Base-by-base conservation (phyloP, 1,284 basidiomycete genomes). In the Amylostereum areolatum region DNA sequence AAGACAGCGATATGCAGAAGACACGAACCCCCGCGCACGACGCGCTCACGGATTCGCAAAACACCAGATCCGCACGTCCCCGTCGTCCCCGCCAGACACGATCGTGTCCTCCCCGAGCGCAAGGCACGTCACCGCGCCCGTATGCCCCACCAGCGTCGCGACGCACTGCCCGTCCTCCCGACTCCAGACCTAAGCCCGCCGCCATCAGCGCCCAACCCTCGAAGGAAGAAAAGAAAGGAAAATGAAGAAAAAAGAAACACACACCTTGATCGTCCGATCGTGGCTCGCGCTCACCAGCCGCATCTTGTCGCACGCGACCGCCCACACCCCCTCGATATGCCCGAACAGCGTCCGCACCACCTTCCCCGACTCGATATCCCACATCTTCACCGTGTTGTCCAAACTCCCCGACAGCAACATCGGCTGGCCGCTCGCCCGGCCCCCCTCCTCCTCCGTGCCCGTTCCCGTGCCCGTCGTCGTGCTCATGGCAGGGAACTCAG, bases 321-420 rank as follows among this genome's bases (percentile, higher is more conserved):
- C 83, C 96, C 96, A 99, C 6, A 99, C 93, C 49, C 97, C 97
- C 62, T 97, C 93, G 56, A 94, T 92, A 64, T 97, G 94, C 0
- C 96, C 97, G 65, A 99, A 99, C 51, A 97, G 77, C 32, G 97
- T 98, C 58, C 81, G 76, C 45, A 82, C 73, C 43, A 86, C 81
- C 57, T 86, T 82, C 28, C 89, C 92, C 1, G 83, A 83, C 57
- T 96, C 91, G 39, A 98, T 83, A 62, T 98, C 94, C 97, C 97
- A 99, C 12, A 96, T 63, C 66, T 93, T 94, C 70, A 99, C 86
- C 11, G 94, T 98, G 64, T 98, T 98, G 66, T 99, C 96, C 54
- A 98, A 74, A 58, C 88, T 89, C 5, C 94, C 95, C 0, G 92
- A 92, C 51, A 97, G 83, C 48, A 99, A 77, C 11, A 96, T 71